phyloP scores from a whole-genome alignment of 2,329 filamentous ascomycete species.

The Trematosphaeria pertusa region DNA sequence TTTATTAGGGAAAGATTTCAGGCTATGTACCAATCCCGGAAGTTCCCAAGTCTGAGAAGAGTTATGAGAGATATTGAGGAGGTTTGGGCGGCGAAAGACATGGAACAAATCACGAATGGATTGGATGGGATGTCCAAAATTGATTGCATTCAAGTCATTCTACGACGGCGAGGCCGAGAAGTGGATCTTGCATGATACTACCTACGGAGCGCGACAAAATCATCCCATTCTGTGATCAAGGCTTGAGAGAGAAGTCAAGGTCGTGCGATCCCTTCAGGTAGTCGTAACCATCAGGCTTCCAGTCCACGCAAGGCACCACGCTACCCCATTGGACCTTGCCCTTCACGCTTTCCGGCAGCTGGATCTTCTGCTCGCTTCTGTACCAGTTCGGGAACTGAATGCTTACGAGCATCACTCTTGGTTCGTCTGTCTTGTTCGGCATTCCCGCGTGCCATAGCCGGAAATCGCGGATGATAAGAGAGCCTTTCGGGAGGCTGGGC shows the following conservation, averaged over 20 bases:
- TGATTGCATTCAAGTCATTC: constrained; percentile 42
- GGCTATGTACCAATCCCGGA: constrained; percentile 29
- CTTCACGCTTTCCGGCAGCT: background rate
- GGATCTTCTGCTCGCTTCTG: background rate
- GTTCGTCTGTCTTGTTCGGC: constrained; percentile 50
- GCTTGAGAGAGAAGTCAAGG: background rate
- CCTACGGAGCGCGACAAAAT: no score
- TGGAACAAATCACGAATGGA: constrained; percentile 27
- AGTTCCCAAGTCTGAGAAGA: constrained; percentile 33
- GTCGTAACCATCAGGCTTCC: background rate
- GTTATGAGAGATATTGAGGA: constrained; percentile 38
- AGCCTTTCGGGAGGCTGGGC: constrained; percentile 42
- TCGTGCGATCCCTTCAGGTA: background rate
- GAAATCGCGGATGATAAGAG: constrained; percentile 51
- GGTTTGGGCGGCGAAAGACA: constrained; percentile 39
- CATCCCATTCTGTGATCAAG: no score
- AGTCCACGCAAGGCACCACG: background rate
- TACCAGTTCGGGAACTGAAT: constrained; percentile 49
- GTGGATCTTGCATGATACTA: constrained; percentile 34
- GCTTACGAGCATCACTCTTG: constrained; percentile 50
- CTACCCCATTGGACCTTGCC: background rate
- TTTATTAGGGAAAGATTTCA: constrained; percentile 36
- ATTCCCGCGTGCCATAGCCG: constrained; percentile 55
- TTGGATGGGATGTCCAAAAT: constrained; percentile 35
- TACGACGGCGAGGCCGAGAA: constrained; percentile 31